Percentiles rank a stretch among this genome's conserved stretches.
phyloP scores from a whole-genome alignment of 371 early-diverging fungal genomes.

The Mortierella sp. region DNA sequence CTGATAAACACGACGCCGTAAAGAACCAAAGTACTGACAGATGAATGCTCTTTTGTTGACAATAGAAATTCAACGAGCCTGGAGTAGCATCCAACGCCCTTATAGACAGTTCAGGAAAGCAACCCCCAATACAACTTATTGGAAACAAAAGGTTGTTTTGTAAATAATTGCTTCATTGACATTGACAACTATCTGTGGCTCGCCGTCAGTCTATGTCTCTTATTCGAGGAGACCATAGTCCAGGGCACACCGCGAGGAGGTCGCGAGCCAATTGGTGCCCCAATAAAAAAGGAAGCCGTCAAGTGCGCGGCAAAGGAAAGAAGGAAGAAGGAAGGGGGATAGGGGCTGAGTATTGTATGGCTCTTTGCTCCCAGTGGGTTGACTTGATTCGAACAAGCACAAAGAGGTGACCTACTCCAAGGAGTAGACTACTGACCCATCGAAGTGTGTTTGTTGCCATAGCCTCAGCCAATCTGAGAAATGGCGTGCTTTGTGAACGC shows the following conservation, averaged over 20 bases:
- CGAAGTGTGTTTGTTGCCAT: not conserved
- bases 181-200: not conserved
- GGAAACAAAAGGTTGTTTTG: not conserved
- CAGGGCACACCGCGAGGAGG: not conserved
- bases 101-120: not conserved
- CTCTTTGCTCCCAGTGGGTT: slow-evolving; percentile 11
- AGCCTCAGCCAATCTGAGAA: not conserved
- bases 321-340: not conserved
- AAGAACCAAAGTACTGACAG: not conserved
- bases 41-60: not conserved
- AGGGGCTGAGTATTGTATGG: not conserved
- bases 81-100: not conserved
- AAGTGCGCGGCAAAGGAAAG: not conserved
- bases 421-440: not conserved
- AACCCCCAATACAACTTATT: not conserved
- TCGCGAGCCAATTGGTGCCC: slow-evolving; percentile 9
- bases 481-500: not conserved
- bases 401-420: not conserved
- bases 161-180: not conserved
- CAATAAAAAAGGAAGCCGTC: not conserved
- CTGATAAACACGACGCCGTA: not conserved
- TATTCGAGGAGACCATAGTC: not conserved
- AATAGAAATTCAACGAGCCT: slow-evolving; percentile 8
- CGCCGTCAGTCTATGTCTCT: slow-evolving; percentile 10
- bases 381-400: not conserved